These are phyloP conservation scores for Tilletia horrida DNA, from an alignment of 1,284 basidiomycete genomes.

Conservation along the genomic window DNA sequence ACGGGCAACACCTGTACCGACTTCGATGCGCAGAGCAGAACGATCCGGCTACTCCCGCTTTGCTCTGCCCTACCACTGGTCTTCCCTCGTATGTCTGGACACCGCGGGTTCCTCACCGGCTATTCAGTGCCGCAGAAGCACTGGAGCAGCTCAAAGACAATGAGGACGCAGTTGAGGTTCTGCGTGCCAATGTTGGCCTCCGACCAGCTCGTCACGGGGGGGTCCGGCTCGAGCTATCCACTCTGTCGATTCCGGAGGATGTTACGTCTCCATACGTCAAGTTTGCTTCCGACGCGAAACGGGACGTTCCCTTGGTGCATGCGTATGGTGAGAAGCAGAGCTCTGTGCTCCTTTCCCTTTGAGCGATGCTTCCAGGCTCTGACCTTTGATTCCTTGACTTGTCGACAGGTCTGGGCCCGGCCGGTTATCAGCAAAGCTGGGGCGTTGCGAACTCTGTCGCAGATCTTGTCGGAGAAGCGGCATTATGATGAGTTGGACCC, in stretches of 20 bases:
- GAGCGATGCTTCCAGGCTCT: background rate
- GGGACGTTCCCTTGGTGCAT: conserved; percentile 11
- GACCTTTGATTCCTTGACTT: background rate
- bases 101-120: background rate
- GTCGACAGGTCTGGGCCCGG: conserved; percentile 13
- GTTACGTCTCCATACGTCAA: background rate
- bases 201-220: conserved; percentile 38
- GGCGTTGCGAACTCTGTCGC: conserved; percentile 30
- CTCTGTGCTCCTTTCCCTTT: background rate
- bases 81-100: background rate
- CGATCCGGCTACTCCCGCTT: background rate
- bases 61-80: background rate
- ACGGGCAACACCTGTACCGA: background rate
- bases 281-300: background rate
- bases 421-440: conserved; percentile 46
- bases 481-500: no score
- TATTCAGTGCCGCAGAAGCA: background rate
- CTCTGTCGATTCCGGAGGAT: background rate
- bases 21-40: background rate
- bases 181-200: conserved; percentile 38
- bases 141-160: conserved; percentile 1
- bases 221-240: conserved; percentile 26
- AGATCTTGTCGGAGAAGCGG: conserved; percentile 1
- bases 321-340: conserved; percentile 8
- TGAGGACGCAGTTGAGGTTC: conserved; percentile 23